Evolutionary conservation across 192 early-diverging fungal species (phyloP), one percentile per base, ranked within the genome.

Genomic region (Umbelopsis sp.): DNA sequence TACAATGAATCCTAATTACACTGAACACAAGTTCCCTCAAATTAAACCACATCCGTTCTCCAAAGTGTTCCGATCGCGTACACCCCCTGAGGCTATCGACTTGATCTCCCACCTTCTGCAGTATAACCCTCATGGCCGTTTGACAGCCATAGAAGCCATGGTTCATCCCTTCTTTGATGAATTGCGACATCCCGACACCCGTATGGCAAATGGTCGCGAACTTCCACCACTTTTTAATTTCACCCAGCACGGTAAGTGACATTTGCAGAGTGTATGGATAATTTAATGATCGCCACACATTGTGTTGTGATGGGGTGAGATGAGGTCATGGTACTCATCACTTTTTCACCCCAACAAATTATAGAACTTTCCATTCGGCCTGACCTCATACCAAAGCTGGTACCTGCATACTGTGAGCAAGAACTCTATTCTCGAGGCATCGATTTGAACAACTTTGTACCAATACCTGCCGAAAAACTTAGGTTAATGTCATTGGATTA

Each of bases 111-210:
- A 82, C 65, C 83, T 98, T 31, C 80, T 99, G 51, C 93, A 97
- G 71, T 99, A 99, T 83, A 97, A 94, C 24, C 97, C 97, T 12
- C 73, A 82, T 20, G 80, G 84, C 65, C 88, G 97, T 34, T 85
- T 91, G 69, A 93, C 91, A 10, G 91, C 96, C 32, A 89, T 95
- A 73, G 93, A 97, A 80, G 96, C 96, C 9, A 89, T 99, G 89
- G 85, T 90, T 54, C 94, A 97, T 74, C 91, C 91, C 34, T 99
- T 98, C 87, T 99, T 99, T 88, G 96, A 99, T 82, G 96, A 98
- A 79, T 84, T 99, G 80, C 89, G 97, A 53, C 77, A 90, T 45
- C 94, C 94, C 16, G 90, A 89, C 29, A 94, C 95, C 20, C 87
- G 81, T 74, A 81, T 98, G 77, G 86, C 91, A 41, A 95, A 89